These are phyloP conservation scores for Pulveroboletus ravenelii DNA, from an alignment of 768 basidiomycete species.

Conservation along the genomic window DNA sequence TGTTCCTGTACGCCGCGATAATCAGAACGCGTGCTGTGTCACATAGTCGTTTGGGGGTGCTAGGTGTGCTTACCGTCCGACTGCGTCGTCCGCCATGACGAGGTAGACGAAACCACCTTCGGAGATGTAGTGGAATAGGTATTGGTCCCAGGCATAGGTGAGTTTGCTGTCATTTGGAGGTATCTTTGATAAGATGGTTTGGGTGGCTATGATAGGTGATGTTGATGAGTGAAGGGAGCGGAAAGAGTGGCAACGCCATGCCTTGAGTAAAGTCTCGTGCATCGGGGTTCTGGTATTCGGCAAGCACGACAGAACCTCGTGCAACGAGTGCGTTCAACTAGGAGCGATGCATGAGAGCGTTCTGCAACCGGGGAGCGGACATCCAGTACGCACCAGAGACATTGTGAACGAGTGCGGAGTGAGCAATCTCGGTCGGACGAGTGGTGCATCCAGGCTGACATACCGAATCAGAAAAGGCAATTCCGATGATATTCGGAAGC, in stretches of 20 bases:
- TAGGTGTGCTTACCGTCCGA: slow-evolving; percentile 60
- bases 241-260: slow-evolving; percentile 19
- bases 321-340: slow-evolving; percentile 86
- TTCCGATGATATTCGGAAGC: slow-evolving; percentile 8
- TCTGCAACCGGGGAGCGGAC: not conserved
- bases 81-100: slow-evolving; percentile 92
- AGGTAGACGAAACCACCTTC: slow-evolving; percentile 84
- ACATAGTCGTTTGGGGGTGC: not conserved
- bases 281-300: slow-evolving; percentile 71
- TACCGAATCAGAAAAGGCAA: slow-evolving; percentile 11
- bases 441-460: not conserved
- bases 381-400: slow-evolving; percentile 23
- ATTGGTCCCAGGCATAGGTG: slow-evolving; percentile 89
- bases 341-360: not conserved
- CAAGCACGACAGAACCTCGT: slow-evolving; percentile 73
- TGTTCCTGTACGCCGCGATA: slow-evolving; percentile 47
- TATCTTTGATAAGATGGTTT: slow-evolving; percentile 91
- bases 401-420: slow-evolving; percentile 1
- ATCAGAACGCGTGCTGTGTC: not conserved
- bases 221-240: not conserved
- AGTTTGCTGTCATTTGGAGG: slow-evolving; percentile 84
- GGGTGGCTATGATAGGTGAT: slow-evolving; percentile 51
- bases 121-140: slow-evolving; percentile 90
- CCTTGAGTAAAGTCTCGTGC: slow-evolving; percentile 89
- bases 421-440: too few relatives aligned